Percentiles rank a stretch among this genome's conserved stretches.
Conservation (phyloP, 208 protist species). For the Tetramitus jugosus region DNA sequence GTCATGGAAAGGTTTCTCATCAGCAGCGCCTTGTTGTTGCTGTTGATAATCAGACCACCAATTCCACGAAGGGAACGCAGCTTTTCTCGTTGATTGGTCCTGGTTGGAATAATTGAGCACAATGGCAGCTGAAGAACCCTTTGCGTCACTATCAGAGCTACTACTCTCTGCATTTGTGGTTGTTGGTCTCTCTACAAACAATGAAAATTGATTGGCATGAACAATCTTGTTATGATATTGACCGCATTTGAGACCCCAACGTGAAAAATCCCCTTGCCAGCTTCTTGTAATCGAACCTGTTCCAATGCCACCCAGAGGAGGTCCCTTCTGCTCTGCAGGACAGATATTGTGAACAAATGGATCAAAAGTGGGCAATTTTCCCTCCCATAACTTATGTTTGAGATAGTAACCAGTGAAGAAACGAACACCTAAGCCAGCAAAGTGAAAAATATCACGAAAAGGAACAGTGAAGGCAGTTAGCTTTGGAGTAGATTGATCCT, state of each 20-base stretch:
- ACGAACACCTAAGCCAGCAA: neutral
- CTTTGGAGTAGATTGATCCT: too few species aligned
- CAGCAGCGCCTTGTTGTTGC: neutral
- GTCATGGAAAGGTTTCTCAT: neutral
- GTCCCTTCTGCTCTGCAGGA: neutral
- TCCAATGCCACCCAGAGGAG: constrained; percentile 35
- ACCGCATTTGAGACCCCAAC: neutral
- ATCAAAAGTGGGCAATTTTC: neutral
- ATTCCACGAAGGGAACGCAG: neutral
- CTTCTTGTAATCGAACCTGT: constrained; percentile 29
- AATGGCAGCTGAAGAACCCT: neutral
- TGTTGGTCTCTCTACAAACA: constrained; percentile 10
- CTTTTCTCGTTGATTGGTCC: neutral
- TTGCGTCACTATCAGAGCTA: too few species aligned
- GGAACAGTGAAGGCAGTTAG: neutral
- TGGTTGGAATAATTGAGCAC: neutral
- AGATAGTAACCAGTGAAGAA: neutral
- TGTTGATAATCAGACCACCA: neutral
- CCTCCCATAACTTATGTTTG: neutral
- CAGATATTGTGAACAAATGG: neutral
- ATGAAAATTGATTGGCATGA: constrained; percentile 32
- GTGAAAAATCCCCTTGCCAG: constrained; percentile 35
- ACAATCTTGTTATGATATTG: neutral
- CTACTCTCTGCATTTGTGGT: too few species aligned
- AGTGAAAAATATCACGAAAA: neutral